phyloP scores from a whole-genome alignment of 257 asterid genomes.

The Agastache rugosa region DNA sequence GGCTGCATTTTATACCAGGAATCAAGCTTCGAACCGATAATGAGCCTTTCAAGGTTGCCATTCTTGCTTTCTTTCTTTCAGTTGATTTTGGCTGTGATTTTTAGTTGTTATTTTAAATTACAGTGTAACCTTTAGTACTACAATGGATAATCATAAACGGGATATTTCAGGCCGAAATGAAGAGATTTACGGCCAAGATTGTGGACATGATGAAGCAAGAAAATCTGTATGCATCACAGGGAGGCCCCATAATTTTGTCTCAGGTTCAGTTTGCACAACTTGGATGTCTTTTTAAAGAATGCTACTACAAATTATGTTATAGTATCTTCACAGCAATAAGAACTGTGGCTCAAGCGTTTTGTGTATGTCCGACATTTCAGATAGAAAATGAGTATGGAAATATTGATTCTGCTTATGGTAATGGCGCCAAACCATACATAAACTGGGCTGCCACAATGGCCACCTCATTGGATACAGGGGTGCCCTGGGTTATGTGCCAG shows the following conservation, averaged over 20 bases:
- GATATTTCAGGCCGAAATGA: slow-evolving; percentile 78
- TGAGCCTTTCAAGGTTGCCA: slow-evolving; percentile 74
- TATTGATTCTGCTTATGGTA: slow-evolving; percentile 60
- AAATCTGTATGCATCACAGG: slow-evolving; percentile 81
- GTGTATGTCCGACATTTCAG: slow-evolving; percentile 39
- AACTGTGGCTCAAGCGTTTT: neutral
- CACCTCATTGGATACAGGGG: slow-evolving; percentile 73
- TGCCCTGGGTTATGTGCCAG: slow-evolving; percentile 98
- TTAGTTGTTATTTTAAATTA: slow-evolving; percentile 9
- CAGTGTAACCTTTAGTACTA: neutral
- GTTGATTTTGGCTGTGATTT: neutral
- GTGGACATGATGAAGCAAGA: slow-evolving; percentile 89
- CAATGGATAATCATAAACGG: neutral
- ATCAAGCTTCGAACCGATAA: slow-evolving; percentile 77
- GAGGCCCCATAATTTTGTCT: slow-evolving; percentile 89
- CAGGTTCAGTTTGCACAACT: slow-evolving; percentile 55
- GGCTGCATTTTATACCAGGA: slow-evolving; percentile 93
- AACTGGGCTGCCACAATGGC: slow-evolving; percentile 97
- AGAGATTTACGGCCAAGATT: slow-evolving; percentile 81
- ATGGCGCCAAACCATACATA: slow-evolving; percentile 68
- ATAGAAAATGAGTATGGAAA: slow-evolving; percentile 96
- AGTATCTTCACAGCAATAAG: slow-evolving; percentile 12
- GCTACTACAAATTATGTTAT: neutral
- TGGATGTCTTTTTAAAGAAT: neutral
- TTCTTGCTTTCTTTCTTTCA: neutral